Evolutionary conservation across 2,329 filamentous ascomycete species (phyloP).

Genomic region (Colletotrichum coccodes): DNA sequence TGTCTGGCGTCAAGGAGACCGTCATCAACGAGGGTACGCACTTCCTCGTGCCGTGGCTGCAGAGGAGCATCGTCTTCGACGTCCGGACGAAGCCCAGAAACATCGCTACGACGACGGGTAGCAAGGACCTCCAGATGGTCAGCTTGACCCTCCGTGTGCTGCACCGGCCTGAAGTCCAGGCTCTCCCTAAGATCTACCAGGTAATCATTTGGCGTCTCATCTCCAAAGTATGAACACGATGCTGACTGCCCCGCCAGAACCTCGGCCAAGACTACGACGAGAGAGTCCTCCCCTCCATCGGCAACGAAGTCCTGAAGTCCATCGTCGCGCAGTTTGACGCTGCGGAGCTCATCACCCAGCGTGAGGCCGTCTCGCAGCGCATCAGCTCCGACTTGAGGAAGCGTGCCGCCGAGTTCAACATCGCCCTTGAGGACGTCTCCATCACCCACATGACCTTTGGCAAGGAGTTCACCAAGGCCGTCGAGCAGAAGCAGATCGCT

Average conservation of each 20-base stretch:
- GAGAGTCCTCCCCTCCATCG: conserved; percentile 96
- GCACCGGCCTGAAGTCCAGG: conserved; percentile 92
- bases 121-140: conserved; percentile 99
- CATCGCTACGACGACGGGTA: conserved; percentile 96
- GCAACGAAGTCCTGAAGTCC: conserved; percentile 98
- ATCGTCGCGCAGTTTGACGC: conserved; percentile 99
- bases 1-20: conserved; percentile 90
- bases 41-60: conserved; percentile 95
- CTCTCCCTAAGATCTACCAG: conserved; percentile 98
- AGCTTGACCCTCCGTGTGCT: conserved; percentile 96
- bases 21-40: conserved; percentile 97
- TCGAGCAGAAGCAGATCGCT: conserved; percentile 99
- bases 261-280: conserved; percentile 99
- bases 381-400: conserved; percentile 93
- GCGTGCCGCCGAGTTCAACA: conserved; percentile 97
- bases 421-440: conserved; percentile 96
- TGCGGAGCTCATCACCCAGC: conserved; percentile 97
- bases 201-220: conserved; percentile 59
- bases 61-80: conserved; percentile 94
- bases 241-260: conserved; percentile 66
- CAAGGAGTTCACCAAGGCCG: conserved; percentile 97
- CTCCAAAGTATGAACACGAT: background rate
- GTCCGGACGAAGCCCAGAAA: conserved; percentile 97
- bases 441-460: conserved; percentile 99
- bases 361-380: conserved; percentile 94